Evolutionary conservation across 257 asterid genomes (phyloP).

Genomic region (Solanum medicagineum): DNA sequence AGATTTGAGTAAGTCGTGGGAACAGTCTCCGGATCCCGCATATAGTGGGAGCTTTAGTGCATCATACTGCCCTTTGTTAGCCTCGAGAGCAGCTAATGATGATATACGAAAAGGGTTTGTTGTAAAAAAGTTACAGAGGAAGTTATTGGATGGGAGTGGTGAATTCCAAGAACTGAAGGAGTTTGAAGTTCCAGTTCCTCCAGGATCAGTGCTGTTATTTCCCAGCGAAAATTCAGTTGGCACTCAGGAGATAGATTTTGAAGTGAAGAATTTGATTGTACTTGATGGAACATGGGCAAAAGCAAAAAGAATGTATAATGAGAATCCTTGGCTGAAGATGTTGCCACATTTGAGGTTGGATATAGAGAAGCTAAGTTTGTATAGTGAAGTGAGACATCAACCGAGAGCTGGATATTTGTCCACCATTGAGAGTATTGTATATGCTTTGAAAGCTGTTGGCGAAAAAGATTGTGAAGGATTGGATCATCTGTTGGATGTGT

Average conservation of each 20-base stretch:
- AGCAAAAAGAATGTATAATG: constrained; percentile 83
- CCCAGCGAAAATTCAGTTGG: constrained; percentile 57
- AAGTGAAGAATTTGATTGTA: constrained; percentile 70
- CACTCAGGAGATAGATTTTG: constrained; percentile 23
- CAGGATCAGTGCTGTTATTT: constrained; percentile 65
- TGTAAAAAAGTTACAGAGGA: constrained; percentile 36
- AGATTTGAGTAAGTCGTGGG: constrained; percentile 3
- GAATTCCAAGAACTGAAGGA: constrained; percentile 36
- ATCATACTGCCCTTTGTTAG: neutral
- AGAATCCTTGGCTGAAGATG: constrained; percentile 83
- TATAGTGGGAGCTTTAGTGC: neutral
- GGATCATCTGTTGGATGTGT: constrained; percentile 60
- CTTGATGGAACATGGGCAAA: constrained; percentile 91
- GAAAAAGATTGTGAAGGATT: constrained; percentile 40
- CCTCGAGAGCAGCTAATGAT: constrained; percentile 10
- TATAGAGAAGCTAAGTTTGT: constrained; percentile 48
- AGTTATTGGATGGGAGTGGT: constrained; percentile 13
- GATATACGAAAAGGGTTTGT: constrained; percentile 33
- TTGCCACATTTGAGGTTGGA: constrained; percentile 72
- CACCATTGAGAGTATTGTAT: constrained; percentile 87
- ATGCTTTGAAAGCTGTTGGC: constrained; percentile 67
- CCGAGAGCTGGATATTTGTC: constrained; percentile 79
- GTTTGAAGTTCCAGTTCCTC: constrained; percentile 39
- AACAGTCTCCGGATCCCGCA: neutral
- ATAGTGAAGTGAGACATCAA: constrained; percentile 77